A percentile compares a stretch with the other conserved stretches of the same genome.
Conservation (phyloP, 345 rosid genomes). For the Erucastrum elatum region DNA sequence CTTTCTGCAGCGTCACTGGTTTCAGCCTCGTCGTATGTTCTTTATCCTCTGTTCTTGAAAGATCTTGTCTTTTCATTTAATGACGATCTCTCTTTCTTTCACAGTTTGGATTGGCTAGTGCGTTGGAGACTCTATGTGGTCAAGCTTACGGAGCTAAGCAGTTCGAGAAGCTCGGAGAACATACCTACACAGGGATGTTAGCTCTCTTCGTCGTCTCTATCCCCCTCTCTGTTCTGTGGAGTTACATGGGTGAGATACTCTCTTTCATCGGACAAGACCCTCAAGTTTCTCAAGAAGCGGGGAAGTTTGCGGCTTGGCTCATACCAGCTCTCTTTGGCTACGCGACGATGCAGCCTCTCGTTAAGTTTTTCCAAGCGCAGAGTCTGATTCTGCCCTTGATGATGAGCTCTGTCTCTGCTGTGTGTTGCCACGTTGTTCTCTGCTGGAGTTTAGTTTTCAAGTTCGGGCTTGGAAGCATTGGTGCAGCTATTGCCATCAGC, state of each 20-base stretch:
- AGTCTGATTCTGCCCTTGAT: conserved; percentile 58
- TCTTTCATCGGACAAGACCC: conserved; percentile 61
- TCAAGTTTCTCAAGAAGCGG: conserved; percentile 52
- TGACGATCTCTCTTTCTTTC: neutral
- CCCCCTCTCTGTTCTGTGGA: conserved; percentile 60
- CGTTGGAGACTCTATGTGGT: conserved; percentile 76
- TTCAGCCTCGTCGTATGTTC: conserved; percentile 58
- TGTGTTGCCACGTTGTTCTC: conserved; percentile 51
- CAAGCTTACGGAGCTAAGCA: conserved; percentile 79
- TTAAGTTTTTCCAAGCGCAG: conserved; percentile 58
- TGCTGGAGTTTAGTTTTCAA: conserved; percentile 58
- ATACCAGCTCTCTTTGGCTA: conserved; percentile 60
- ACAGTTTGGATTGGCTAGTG: conserved; percentile 68
- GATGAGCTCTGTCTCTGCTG: conserved; percentile 44
- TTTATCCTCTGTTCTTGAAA: neutral
- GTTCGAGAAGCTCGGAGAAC: conserved; percentile 52
- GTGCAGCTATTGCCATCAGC: conserved; percentile 52
- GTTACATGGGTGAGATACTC: conserved; percentile 51
- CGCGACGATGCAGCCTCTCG: conserved; percentile 42
- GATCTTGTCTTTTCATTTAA: neutral
- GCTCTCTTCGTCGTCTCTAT: conserved; percentile 44
- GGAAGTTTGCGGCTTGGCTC: conserved; percentile 53
- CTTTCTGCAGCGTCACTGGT: conserved; percentile 69
- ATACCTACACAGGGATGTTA: conserved; percentile 42
- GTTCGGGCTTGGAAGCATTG: conserved; percentile 44